Percentiles rank a stretch among this genome's conserved stretches.
These are phyloP conservation scores for Fraxinus floribunda DNA, from an alignment of 305 asterid genomes.

Conservation along the genomic window DNA sequence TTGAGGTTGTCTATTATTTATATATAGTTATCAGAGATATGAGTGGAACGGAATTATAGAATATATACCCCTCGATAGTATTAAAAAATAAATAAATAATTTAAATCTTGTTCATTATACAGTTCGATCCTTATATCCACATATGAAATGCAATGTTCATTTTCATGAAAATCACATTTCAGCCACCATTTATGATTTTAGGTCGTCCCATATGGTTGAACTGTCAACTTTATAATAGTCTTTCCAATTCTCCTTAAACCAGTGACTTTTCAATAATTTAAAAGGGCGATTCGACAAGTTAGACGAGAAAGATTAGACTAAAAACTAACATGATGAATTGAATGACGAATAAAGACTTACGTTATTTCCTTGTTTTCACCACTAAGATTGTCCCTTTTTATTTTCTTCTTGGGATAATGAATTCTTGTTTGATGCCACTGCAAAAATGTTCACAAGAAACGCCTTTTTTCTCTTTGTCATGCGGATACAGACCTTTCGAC, in stretches of 20 bases:
- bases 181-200: background rate
- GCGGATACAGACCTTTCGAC: conserved; percentile 32
- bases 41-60: background rate
- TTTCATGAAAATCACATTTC: background rate
- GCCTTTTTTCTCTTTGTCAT: conserved; percentile 21
- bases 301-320: background rate
- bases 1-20: background rate
- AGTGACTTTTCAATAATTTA: background rate
- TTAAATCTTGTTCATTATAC: background rate
- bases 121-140: background rate
- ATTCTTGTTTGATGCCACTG: conserved; percentile 3
- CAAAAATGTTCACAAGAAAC: conserved; percentile 35
- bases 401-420: background rate
- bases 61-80: background rate
- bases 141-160: background rate
- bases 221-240: background rate
- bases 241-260: background rate
- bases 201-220: background rate
- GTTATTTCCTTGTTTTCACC: background rate
- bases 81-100: background rate
- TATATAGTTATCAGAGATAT: background rate
- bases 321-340: background rate
- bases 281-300: background rate
- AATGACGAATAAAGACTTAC: background rate
- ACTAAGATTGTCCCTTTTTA: background rate